Conservation (phyloP, 371 early-diverging fungal genomes). For the Aphelidium insulamus region DNA sequence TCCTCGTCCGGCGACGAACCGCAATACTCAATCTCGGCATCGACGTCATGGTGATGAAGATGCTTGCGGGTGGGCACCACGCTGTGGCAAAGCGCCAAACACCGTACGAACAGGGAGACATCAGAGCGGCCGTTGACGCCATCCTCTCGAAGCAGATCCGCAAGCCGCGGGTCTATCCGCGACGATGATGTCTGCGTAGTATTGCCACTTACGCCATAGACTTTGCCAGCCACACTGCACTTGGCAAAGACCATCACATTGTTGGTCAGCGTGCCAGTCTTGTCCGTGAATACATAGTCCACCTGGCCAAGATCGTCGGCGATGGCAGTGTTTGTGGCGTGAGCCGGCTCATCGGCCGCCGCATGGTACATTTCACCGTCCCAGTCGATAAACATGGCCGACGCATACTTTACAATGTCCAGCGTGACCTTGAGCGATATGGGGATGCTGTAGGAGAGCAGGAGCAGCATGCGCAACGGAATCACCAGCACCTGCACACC, state of each 20-base stretch:
- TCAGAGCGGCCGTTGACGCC: constrained; percentile 7
- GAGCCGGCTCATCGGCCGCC: constrained; percentile 40
- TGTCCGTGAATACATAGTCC: constrained; percentile 87
- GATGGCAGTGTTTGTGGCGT: constrained; percentile 52
- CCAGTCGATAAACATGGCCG: constrained; percentile 50
- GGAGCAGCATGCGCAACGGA: too few relatives aligned
- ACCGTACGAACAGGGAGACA: constrained; percentile 37
- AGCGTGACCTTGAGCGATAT: constrained; percentile 43
- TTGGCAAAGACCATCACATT: constrained; percentile 80
- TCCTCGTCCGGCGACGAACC: constrained; percentile 86
- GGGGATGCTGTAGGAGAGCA: constrained; percentile 62
- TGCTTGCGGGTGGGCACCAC: constrained; percentile 32
- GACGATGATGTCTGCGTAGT: constrained; percentile 7
- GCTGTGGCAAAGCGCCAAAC: constrained; percentile 78
- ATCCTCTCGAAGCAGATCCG: constrained; percentile 6
- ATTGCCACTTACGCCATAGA: constrained; percentile 13
- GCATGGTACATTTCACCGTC: constrained; percentile 52
- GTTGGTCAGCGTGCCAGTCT: constrained; percentile 90
- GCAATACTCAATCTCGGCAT: constrained; percentile 39
- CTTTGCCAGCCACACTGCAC: constrained; percentile 40
- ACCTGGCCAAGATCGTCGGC: constrained; percentile 86
- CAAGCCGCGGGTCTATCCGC: constrained; percentile 9
- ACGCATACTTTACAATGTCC: constrained; percentile 36
- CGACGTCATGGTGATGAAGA: constrained; percentile 13
- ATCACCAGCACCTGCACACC: too few relatives aligned